Base-by-base conservation (phyloP, 2,329 filamentous ascomycete species). In the Paraphaeosphaeria sporulosa region DNA sequence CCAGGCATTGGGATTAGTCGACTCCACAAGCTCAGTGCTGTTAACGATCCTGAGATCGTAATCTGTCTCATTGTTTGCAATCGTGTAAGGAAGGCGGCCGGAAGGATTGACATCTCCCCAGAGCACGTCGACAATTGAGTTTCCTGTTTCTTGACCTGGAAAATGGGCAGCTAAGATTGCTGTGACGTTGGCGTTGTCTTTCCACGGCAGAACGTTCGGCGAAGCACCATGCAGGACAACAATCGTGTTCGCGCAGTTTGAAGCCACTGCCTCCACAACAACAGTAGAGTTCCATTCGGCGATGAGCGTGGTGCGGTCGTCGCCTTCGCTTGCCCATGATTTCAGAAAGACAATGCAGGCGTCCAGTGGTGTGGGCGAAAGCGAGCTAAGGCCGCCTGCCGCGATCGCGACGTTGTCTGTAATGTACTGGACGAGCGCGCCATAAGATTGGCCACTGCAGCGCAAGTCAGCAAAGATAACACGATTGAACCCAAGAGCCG, bases 81-180 rank as follows among this genome's bases (percentile, higher is more conserved):
- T 90, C 0, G 93, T 96, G 77, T 96, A 97, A 0, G 93, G 93
- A 0, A 97, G 81, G 60, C 90, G 89, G 17, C 94, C 93, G 44
- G 88, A 92, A 0, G 89, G 89, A 67, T 93, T 93, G 9, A 88
- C 84, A 21, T 89, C 84, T 2, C 93, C 93, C 64, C 93, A 92
- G 1, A 97, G 80, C 1, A 80, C 67, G 52, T 80, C 78, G 1
- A 71, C 71, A 34, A 80, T 69, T 1, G 75, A 73, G 52, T 79
- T 77, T 2, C 77, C 78, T 7, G 66, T 68, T 59, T 81, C 77
- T 60, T 81, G 72, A 9, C 79, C 79, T 0, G 78, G 75, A 34
- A 77, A 70, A 57, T 80, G 78, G 1, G 78, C 78, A 25, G 71
- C 74, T 1, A 81, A 59, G 30, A 81, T 79, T 9, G 75, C 77